Evolutionary conservation across 192 early-diverging fungal genomes (phyloP), one percentile per base, ranked within the genome.

Genomic region (Diversispora epigaea): DNA sequence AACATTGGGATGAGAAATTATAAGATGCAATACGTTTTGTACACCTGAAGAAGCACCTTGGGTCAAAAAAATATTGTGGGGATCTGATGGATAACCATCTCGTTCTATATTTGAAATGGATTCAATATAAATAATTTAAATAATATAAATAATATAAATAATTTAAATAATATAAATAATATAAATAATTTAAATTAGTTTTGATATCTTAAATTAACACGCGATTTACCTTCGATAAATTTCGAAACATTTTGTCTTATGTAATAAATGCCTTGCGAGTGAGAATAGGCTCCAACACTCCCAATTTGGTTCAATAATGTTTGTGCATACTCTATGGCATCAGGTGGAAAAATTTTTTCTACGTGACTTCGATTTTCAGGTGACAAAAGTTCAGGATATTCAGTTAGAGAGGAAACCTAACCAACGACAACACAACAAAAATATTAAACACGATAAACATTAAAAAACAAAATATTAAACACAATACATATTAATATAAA

Each of bases 41-140:
- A 99, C 94, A 63, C 93, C 97, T n/a, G 91, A 87, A 44, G 92
- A 94, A 14, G 96, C 97, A 50, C 96, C 95, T 62, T 94, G 90
- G 14, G 97, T 97, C 80, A 98, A 84, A 76, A 93, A 97, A 57
- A 98, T 96, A 80, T 90, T 76, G 64, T 92, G 84, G 14, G 96
- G 91, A 76, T 93, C 82, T 8, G 94, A 83, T 19, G 96, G 86
- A 76, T 88, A 94, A 17, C 97, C 97, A 85, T 99, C 97, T 56
- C 97, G 92, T 68, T 93, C 85, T 74, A 63, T 52, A 64, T 39
- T 79, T 17, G 25, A 17, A 39, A 32, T 43, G 21, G 1, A 9
- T 49, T 17, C 43, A 25, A 19, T 50, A 5, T 21, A 4, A n/a
- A n/a, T n/a, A n/a, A n/a, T n/a, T n/a, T n/a, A n/a, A n/a, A n/a